These are phyloP conservation scores for Diversispora eburnea DNA, from an alignment of 192 early-diverging fungal genomes.

Conservation along the genomic window DNA sequence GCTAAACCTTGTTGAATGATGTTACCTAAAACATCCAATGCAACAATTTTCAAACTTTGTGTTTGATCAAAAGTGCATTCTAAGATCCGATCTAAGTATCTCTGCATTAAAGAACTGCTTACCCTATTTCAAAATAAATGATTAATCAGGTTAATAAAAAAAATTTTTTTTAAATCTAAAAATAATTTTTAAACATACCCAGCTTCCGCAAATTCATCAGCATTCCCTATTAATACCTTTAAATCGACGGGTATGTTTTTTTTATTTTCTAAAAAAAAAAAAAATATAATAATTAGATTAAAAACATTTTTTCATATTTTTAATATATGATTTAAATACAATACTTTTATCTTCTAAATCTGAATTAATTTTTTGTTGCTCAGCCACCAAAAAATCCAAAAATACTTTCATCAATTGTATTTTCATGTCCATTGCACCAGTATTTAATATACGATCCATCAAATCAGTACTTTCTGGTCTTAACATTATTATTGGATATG, in stretches of 20 bases:
- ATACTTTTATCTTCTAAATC: conserved; percentile 40
- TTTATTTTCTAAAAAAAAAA: conserved; percentile 29
- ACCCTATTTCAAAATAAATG: conserved; percentile 46
- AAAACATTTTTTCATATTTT: background rate
- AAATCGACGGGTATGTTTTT: conserved; percentile 59
- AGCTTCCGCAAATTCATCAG: conserved; percentile 75
- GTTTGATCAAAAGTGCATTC: conserved; percentile 62
- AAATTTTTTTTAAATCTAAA: background rate
- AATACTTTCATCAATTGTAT: conserved; percentile 70
- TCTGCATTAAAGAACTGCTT: conserved; percentile 87
- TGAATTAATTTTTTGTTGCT: conserved; percentile 55
- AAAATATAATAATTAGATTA: background rate
- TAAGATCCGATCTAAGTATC: conserved; percentile 73
- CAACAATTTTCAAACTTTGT: conserved; percentile 55
- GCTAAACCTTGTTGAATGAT: conserved; percentile 88
- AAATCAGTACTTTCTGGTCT: conserved; percentile 49
- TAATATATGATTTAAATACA: background rate
- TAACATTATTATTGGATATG: conserved; percentile 64
- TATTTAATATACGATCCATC: conserved; percentile 64
- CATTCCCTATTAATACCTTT: conserved; percentile 74
- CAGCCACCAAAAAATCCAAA: conserved; percentile 62
- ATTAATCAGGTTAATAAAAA: background rate
- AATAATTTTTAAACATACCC: conserved; percentile 40
- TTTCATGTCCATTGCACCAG: conserved; percentile 48
- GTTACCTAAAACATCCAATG: conserved; percentile 78